Conservation (phyloP, 805 yeast genomes). For the Saturnispora bothae region DNA sequence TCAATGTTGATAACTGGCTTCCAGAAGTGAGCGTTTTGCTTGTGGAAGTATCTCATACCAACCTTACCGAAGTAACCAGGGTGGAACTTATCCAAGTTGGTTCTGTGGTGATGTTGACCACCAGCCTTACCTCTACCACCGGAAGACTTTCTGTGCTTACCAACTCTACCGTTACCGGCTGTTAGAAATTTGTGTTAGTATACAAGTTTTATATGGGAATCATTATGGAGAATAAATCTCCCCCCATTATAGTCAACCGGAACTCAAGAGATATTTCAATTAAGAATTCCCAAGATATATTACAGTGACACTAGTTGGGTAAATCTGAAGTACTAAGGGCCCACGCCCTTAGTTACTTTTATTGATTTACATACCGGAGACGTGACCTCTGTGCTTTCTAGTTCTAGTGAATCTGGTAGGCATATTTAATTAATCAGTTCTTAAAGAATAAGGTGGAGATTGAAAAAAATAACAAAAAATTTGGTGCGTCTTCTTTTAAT, state of each 20-base stretch:
- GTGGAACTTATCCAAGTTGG: conserved; percentile 99
- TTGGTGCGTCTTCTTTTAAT: background rate
- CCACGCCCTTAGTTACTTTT: background rate
- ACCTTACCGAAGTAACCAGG: conserved; percentile 99
- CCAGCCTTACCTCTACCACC: conserved; percentile 99
- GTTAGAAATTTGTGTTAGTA: conserved; percentile 17
- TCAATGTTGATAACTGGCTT: conserved; percentile 96
- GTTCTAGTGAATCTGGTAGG: conserved; percentile 99
- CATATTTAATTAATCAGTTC: conserved; percentile 39
- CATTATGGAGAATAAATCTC: conserved; percentile 8
- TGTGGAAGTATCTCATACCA: conserved; percentile 99
- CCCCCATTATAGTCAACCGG: conserved; percentile 5
- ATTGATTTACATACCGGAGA: conserved; percentile 71
- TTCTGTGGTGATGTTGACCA: conserved; percentile 99
- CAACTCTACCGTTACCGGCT: conserved; percentile 99
- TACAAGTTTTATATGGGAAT: conserved; percentile 6
- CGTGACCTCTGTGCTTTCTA: conserved; percentile 99
- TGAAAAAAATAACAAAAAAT: background rate
- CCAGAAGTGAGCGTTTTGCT: conserved; percentile 92
- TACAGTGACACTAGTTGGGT: background rate
- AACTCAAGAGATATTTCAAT: background rate
- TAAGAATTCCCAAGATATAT: background rate
- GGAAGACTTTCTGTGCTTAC: conserved; percentile 99
- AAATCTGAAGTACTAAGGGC: background rate
- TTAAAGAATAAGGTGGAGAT: conserved; percentile 1